A percentile compares a stretch with the other conserved stretches of the same genome.
Conservation (phyloP, 2,329 filamentous ascomycete species). For the Orbilia quercus region DNA sequence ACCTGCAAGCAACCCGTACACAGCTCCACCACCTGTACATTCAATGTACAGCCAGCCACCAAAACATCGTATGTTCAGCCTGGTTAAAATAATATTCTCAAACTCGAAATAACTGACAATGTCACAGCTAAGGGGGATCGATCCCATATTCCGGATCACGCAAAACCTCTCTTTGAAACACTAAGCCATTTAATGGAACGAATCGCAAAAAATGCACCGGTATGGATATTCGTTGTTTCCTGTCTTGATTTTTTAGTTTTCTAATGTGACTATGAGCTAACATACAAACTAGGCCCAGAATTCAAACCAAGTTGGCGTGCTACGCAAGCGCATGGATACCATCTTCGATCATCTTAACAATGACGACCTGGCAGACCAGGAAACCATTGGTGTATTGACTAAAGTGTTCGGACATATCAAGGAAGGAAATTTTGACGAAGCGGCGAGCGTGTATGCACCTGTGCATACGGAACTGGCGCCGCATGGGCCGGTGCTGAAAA, state of each 20-base stretch:
- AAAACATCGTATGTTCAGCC: slow-evolving; percentile 72
- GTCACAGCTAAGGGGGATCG: slow-evolving; percentile 77
- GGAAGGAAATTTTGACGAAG: slow-evolving; percentile 77
- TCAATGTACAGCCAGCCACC: slow-evolving; percentile 60
- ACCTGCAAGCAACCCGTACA: slow-evolving; percentile 63
- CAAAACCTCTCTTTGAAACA: slow-evolving; percentile 82
- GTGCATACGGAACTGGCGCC: slow-evolving; percentile 19
- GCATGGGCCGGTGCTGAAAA: slow-evolving; percentile 39
- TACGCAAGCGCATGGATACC: slow-evolving; percentile 87
- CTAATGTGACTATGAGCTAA: slow-evolving; percentile 1
- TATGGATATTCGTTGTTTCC: slow-evolving; percentile 40
- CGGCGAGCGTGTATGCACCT: slow-evolving; percentile 62
- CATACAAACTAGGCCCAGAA: slow-evolving; percentile 65
- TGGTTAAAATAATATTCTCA: slow-evolving; percentile 29
- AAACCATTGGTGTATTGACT: slow-evolving; percentile 19
- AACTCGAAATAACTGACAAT: slow-evolving; percentile 58
- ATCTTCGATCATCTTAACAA: slow-evolving; percentile 99
- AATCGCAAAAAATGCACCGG: slow-evolving; percentile 84
- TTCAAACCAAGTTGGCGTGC: slow-evolving; percentile 90
- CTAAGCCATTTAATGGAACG: slow-evolving; percentile 86
- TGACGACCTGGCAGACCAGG: slow-evolving; percentile 69
- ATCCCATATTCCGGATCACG: slow-evolving; percentile 82
- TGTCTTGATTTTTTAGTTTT: not conserved
- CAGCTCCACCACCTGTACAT: slow-evolving; percentile 62
- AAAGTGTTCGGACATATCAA: slow-evolving; percentile 70